Percentiles rank a stretch among this genome's conserved stretches.
These are phyloP conservation scores for Torulaspora franciscae DNA, from an alignment of 805 yeast species.

Conservation along the genomic window DNA sequence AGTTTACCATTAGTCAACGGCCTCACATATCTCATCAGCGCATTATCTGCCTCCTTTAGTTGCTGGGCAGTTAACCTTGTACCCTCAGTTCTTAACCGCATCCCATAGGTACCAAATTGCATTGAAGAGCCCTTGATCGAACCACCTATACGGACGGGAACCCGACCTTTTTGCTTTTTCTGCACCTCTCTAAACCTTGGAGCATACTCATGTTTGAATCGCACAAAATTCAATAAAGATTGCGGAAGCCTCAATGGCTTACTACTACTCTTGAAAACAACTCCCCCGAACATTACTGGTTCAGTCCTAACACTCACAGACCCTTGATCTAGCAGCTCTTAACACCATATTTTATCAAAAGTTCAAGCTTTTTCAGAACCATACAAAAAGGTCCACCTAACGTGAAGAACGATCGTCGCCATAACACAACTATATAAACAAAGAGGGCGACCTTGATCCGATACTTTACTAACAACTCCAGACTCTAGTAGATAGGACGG, in stretches of 20 bases:
- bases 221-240: conserved; percentile 3
- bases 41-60: conserved; percentile 83
- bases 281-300: not conserved
- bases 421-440: not conserved
- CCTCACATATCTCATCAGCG: conserved; percentile 77
- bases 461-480: too few relatives aligned
- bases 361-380: not conserved
- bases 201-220: conserved; percentile 67
- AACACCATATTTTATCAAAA: not conserved
- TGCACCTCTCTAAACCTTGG: conserved; percentile 56
- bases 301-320: not conserved
- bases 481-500: too few relatives aligned
- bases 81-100: conserved; percentile 87
- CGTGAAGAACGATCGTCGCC: not conserved
- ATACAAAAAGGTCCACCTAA: not conserved
- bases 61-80: conserved; percentile 80
- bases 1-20: conserved; percentile 59
- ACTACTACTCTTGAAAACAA: not conserved
- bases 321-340: not conserved
- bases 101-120: conserved; percentile 77
- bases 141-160: conserved; percentile 91
- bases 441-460: too few relatives aligned
- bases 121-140: conserved; percentile 82
- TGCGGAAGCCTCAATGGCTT: not conserved
- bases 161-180: conserved; percentile 88